These are phyloP conservation scores for Wickerhamomyces canadensis DNA, from an alignment of 805 yeast genomes.

Conservation along the genomic window DNA sequence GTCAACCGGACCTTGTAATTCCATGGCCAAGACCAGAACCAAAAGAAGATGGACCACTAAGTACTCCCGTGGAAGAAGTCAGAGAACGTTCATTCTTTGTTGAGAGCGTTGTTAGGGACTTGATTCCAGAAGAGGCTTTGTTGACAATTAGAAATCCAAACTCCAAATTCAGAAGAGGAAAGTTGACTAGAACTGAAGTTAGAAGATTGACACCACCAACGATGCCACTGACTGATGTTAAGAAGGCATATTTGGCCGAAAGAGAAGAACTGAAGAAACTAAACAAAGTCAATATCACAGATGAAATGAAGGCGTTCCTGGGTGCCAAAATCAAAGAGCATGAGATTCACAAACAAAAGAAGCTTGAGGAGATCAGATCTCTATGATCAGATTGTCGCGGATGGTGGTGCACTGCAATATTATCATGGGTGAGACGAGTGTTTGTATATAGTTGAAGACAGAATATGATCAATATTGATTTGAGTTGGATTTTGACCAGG, in stretches of 20 bases:
- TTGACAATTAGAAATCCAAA: slow-evolving; percentile 70
- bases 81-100: slow-evolving; percentile 73
- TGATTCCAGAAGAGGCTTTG: slow-evolving; percentile 64
- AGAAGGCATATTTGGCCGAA: slow-evolving; percentile 57
- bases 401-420: neutral
- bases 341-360: slow-evolving; percentile 15
- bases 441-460: too few species aligned
- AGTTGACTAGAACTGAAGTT: slow-evolving; percentile 57
- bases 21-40: slow-evolving; percentile 86
- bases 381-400: neutral
- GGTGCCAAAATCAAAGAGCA: slow-evolving; percentile 37
- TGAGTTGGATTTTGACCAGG: too few species aligned
- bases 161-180: slow-evolving; percentile 61
- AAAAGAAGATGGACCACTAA: slow-evolving; percentile 48
- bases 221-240: slow-evolving; percentile 69
- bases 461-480: too few species aligned
- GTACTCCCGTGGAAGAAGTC: slow-evolving; percentile 52
- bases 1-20: slow-evolving; percentile 61
- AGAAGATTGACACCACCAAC: slow-evolving; percentile 57
- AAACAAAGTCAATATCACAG: slow-evolving; percentile 35
- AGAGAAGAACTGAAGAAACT: slow-evolving; percentile 38
- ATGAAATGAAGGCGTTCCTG: slow-evolving; percentile 50
- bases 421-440: too few species aligned
- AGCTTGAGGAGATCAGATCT: slow-evolving; percentile 14
- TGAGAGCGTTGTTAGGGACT: slow-evolving; percentile 57